A percentile compares a stretch with the other conserved stretches of the same genome.
Conservation (phyloP, 1,284 basidiomycete genomes). For the Filobasidium uniguttulatum region DNA sequence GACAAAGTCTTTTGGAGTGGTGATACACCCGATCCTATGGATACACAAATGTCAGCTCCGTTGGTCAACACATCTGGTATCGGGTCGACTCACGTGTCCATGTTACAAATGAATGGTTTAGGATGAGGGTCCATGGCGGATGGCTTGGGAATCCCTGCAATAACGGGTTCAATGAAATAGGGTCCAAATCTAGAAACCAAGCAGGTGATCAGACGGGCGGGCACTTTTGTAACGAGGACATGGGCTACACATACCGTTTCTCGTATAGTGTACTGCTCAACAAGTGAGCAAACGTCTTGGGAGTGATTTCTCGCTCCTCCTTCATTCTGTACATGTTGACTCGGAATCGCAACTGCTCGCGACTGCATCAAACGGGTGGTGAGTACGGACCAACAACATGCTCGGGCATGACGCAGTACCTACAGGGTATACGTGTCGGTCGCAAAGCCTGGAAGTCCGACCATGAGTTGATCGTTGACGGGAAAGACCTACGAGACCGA, state of each 20-base stretch:
- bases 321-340: conserved; percentile 99
- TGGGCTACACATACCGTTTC: conserved; percentile 44
- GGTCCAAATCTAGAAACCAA: conserved; percentile 58
- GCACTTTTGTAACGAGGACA: background rate
- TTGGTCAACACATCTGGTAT: background rate
- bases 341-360: conserved; percentile 78
- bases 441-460: conserved; percentile 85
- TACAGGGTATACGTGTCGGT: conserved; percentile 86
- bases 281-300: conserved; percentile 89
- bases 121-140: conserved; percentile 50
- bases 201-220: background rate
- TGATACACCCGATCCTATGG: conserved; percentile 60
- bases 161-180: conserved; percentile 93
- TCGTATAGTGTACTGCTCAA: conserved; percentile 97
- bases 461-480: conserved; percentile 80
- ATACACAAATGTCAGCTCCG: background rate
- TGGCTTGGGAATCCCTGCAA: conserved; percentile 66
- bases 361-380: conserved; percentile 39
- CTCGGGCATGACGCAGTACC: conserved; percentile 23
- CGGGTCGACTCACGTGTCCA: conserved; percentile 52
- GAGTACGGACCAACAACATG: background rate
- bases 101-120: conserved; percentile 90
- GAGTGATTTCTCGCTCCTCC: conserved; percentile 93
- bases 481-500: conserved; percentile 61
- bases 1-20: conserved; percentile 64